phyloP scores from a whole-genome alignment of 495 filamentous ascomycete genomes.

The Peziza echinospora region DNA sequence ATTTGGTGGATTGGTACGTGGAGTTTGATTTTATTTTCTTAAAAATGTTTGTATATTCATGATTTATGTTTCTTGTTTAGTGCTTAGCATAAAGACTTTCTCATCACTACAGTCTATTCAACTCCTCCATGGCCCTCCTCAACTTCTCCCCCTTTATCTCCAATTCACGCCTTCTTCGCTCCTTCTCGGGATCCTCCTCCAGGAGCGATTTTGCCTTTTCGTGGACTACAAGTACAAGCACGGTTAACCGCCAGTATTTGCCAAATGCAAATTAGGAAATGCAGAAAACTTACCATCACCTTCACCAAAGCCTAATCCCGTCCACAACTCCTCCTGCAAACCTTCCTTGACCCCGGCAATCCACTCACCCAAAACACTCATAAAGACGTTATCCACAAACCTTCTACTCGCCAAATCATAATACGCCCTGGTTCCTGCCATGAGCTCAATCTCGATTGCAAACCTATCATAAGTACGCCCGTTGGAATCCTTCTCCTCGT shows the following conservation, averaged over 20 bases:
- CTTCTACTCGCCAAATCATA: conserved; percentile 14
- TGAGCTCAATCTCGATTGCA: conserved; percentile 11
- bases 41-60: too few species aligned
- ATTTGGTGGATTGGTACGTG: too few species aligned
- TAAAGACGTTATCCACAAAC: conserved; percentile 17
- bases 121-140: conserved; percentile 12
- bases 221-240: conserved; percentile 2
- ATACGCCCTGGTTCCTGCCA: conserved; percentile 12
- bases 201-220: conserved; percentile 10
- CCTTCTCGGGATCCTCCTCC: conserved; percentile 15
- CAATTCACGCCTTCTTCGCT: conserved; percentile 9
- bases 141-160: conserved; percentile 11
- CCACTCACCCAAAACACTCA: conserved; percentile 11
- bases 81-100: too few species aligned
- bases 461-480: conserved; percentile 4
- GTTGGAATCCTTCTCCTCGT: not conserved
- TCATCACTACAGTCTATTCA: conserved; percentile 8
- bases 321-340: conserved; percentile 3
- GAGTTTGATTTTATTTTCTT: too few species aligned
- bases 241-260: not conserved
- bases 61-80: too few species aligned
- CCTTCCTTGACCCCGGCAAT: conserved; percentile 4
- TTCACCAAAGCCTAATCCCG: conserved; percentile 6
- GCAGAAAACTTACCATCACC: conserved; percentile 3
- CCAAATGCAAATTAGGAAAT: not conserved